These are phyloP conservation scores for Scutellaria barbata DNA, from an alignment of 257 asterid species.

Conservation along the genomic window DNA sequence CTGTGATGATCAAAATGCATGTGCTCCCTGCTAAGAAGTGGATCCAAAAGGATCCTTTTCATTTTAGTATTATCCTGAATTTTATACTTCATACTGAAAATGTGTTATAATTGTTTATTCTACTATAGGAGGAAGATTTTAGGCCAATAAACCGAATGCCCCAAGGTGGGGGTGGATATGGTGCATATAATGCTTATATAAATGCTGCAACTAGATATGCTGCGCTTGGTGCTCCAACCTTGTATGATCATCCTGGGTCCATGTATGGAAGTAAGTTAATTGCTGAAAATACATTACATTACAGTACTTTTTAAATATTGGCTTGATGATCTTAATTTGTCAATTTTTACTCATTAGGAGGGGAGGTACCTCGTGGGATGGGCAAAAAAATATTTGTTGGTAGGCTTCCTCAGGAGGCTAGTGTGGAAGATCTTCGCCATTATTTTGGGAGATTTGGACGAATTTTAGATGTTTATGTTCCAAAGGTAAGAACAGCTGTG, in stretches of 20 bases:
- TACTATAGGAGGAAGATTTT: conserved; percentile 76
- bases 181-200: conserved; percentile 95
- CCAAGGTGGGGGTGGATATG: conserved; percentile 78
- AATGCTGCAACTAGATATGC: conserved; percentile 96
- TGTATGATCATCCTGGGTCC: conserved; percentile 78
- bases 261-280: conserved; percentile 83
- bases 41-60: background rate
- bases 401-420: conserved; percentile 99
- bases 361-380: conserved; percentile 79
- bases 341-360: conserved; percentile 51
- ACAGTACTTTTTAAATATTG: conserved; percentile 3
- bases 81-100: background rate
- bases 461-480: conserved; percentile 90
- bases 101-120: conserved; percentile 13
- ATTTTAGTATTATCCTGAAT: background rate
- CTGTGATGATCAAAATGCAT: background rate
- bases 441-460: conserved; percentile 98
- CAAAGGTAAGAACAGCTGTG: conserved; percentile 64
- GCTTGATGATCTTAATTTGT: conserved; percentile 17
- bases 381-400: conserved; percentile 97
- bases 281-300: conserved; percentile 1
- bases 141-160: conserved; percentile 75
- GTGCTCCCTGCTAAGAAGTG: background rate
- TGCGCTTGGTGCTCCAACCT: conserved; percentile 94
- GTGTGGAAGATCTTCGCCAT: conserved; percentile 89